These are phyloP conservation scores for Clonostachys sp. DNA, from an alignment of 2,329 filamentous ascomycete species.

Conservation along the genomic window DNA sequence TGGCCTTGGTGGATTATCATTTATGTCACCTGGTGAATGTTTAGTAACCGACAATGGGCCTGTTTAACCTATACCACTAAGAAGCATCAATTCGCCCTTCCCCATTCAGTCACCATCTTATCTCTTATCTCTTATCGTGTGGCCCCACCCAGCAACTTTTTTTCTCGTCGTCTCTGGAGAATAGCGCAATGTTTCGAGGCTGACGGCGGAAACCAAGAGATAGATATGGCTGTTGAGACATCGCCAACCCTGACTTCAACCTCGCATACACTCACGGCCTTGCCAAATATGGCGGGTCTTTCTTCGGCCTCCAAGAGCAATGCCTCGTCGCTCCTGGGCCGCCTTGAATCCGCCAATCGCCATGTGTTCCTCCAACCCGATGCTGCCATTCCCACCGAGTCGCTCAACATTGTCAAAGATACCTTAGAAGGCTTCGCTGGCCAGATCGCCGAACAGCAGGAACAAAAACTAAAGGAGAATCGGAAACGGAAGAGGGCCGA, in stretches of 20 bases:
- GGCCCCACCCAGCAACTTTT: conserved; percentile 8
- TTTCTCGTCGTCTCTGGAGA: neutral
- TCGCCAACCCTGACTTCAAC: conserved; percentile 60
- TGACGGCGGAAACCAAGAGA: no score
- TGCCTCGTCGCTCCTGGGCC: conserved; percentile 49
- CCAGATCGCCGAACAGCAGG: conserved; percentile 69
- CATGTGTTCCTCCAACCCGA: conserved; percentile 76
- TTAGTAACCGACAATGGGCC: no score
- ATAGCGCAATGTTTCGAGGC: no score
- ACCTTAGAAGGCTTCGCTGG: conserved; percentile 75
- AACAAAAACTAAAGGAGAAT: conserved; percentile 61
- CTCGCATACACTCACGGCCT: conserved; percentile 57
- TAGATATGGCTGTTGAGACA: conserved; percentile 20
- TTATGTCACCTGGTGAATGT: no score
- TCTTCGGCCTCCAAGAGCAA: conserved; percentile 24
- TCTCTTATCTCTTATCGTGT: neutral
- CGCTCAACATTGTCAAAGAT: conserved; percentile 72
- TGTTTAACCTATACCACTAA: no score
- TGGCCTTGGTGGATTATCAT: no score
- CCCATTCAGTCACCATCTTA: no score
- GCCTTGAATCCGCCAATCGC: conserved; percentile 54
- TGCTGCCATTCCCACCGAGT: conserved; percentile 59
- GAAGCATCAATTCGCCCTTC: no score
- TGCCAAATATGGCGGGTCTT: conserved; percentile 34
- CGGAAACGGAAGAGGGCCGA: conserved; percentile 70